Evolutionary conservation across 768 basidiomycete species (phyloP), one percentile per base, ranked within the genome.

Genomic region (Chalciporus pseudorubinellus): DNA sequence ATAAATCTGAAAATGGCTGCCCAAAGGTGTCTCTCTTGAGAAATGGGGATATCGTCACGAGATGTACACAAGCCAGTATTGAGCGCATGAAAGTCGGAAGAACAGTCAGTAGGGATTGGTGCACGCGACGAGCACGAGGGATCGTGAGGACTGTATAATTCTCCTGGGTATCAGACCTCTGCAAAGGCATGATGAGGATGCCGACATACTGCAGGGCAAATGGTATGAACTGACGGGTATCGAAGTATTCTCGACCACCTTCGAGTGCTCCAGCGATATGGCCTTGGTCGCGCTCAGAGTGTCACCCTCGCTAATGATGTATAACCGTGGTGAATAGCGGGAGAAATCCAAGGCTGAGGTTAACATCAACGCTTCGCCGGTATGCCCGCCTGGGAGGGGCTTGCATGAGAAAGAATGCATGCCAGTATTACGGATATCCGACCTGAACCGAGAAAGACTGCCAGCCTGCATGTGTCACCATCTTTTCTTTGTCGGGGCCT

Each of bases 371-470:
- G 86, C 88, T 74, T 99, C 97, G 55, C 80, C 84, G 14, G 94
- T 97, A 71, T 99, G 97, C 0, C 97, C 97, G 40, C 97, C 95
- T 98, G 64, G 29, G 26, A 44, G 29, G 29, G 29, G 29, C 51
- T 33, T 42, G 47, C 48, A 52, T 56, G 47, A 57, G 50, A 34
- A 22, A 29, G 18, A 24, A 31, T 45, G 14, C 36, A 50, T 22
- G 19, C 31, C 11, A 43, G 21, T 22, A 28, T 46, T 52, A 52
- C 41, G 41, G 24, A 40, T 48, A 18, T 46, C 44, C 26, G 47
- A 89, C 95, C 95, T 66, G 95, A 98, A 51, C 95, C 95, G 12
- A 98, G 80, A 62, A 98, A 97, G 46, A 97, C 82, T 4, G 89
- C 93, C 14, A 97, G 70, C 33, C 65, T 68, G 54, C 79, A 80